Conservation (phyloP, 768 basidiomycete genomes). For the Mycena sanguinolenta region DNA sequence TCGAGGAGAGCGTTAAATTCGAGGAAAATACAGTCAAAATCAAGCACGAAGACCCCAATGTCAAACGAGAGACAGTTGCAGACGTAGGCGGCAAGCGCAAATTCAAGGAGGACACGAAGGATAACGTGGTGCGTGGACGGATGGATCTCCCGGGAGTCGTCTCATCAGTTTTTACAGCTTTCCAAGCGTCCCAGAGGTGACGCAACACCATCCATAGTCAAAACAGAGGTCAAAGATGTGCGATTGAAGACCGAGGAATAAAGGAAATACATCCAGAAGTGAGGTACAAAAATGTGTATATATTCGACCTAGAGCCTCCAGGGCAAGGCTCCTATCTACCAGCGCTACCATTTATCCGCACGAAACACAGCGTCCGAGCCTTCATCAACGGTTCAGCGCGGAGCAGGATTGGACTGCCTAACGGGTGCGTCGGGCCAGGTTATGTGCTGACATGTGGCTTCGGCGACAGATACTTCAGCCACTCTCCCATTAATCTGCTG, state of each 20-base stretch:
- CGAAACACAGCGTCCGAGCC: not conserved
- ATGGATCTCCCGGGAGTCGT: not conserved
- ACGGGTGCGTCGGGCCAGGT: too few relatives aligned
- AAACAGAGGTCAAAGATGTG: not conserved
- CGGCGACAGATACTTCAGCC: too few relatives aligned
- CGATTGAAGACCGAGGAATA: not conserved
- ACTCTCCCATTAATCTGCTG: too few relatives aligned
- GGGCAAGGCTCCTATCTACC: too few relatives aligned
- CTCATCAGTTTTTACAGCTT: not conserved
- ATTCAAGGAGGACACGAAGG: not conserved
- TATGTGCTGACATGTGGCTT: too few relatives aligned
- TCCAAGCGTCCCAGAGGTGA: constrained; percentile 4
- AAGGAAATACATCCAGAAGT: not conserved
- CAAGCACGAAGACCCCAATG: too few relatives aligned
- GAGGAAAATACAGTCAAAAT: too few relatives aligned
- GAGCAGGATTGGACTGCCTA: too few relatives aligned
- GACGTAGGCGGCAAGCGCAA: too few relatives aligned
- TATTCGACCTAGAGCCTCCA: not conserved
- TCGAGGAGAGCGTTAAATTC: not conserved
- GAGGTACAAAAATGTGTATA: constrained; percentile 5
- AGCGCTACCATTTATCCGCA: too few relatives aligned
- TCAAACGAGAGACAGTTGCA: too few relatives aligned
- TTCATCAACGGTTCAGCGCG: not conserved
- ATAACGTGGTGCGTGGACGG: not conserved
- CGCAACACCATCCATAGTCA: not conserved